Percentiles rank a stretch among this genome's conserved stretches.
phyloP scores from a whole-genome alignment of 805 yeast genomes.

The Metschnikowia aberdeeniae region DNA sequence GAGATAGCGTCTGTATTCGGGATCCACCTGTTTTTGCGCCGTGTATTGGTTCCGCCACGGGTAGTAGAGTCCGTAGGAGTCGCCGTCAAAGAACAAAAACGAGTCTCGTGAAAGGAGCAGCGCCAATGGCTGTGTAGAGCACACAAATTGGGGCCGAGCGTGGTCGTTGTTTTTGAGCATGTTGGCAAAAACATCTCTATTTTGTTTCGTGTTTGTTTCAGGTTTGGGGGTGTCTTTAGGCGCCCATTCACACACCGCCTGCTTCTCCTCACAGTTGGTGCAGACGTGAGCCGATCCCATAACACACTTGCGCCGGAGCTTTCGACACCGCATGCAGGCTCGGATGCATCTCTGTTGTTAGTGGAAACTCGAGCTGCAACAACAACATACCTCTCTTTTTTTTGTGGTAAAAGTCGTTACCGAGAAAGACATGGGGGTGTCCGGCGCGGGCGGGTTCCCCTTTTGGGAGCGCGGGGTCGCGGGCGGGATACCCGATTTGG shows the following conservation, averaged over 20 bases:
- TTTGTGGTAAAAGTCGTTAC: neutral
- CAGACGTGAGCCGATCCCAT: neutral
- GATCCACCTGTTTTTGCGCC: neutral
- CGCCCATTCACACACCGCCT: neutral
- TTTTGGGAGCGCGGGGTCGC: neutral
- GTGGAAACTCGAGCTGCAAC: neutral
- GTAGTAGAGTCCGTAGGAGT: conserved; percentile 2
- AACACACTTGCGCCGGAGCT: conserved; percentile 1
- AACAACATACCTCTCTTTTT: neutral
- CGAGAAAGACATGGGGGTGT: conserved; percentile 1
- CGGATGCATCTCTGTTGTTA: conserved; percentile 1
- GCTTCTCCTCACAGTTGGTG: neutral
- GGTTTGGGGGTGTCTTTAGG: too few relatives aligned
- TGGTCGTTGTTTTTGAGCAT: conserved; percentile 2
- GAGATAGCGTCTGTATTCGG: conserved; percentile 1
- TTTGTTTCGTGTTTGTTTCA: too few relatives aligned
- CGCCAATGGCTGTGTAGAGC: conserved; percentile 4
- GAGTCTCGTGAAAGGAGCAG: conserved; percentile 4
- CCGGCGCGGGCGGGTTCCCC: conserved; percentile 3
- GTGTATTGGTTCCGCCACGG: conserved; percentile 1
- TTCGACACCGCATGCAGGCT: conserved; percentile 2
- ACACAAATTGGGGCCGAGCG: conserved; percentile 2
- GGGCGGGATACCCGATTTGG: conserved; percentile 1
- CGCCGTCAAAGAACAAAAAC: conserved; percentile 3
- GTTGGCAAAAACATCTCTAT: neutral